Evolutionary conservation across 179 eudicot species (phyloP), one percentile per base, ranked within the genome.

Genomic region (Patellifolia procumbens): DNA sequence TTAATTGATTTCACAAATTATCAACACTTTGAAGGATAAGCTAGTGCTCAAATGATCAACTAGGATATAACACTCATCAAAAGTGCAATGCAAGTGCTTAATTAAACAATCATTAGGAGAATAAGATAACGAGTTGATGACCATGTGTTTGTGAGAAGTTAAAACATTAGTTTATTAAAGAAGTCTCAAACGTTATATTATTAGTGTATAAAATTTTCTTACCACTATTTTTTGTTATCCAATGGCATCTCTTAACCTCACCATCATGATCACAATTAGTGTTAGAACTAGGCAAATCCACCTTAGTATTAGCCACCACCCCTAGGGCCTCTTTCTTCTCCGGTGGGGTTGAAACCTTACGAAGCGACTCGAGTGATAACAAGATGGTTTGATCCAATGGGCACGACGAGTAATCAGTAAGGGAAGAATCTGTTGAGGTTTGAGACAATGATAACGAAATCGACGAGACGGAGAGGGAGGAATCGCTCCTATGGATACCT

Each of bases 211-310:
- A 17, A 56, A 26, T 24, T 0, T 24, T 49, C 94, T 81, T 88
- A 93, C 97, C 99, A 73, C 97, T 95, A 72, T 66, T 88, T 43
- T 86, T 83, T 19, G 97, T 95, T 76, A 95, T 95, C 99, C 99
- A 95, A 72, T 91, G 91, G 70, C 99, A 95, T 71, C 98, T 89
- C 84, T 68, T 89, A 73, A 84, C 29, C 28, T 75, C 89, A 71
- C 81, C 89, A 72, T 52, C 68, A 19, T 53, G 72, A 60, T 66
- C 53, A 67, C 70, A 81, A 64, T 58, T 35, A 37, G 39, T 24
- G 42, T 52, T 79, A 64, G 76, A 73, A 74, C 56, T 46, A 58
- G 31, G 43, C 37, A 49, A 37, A 45, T 63, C 70, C 17, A 32
- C 58, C 68, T 12, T 63, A 24, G 46, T n/a, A 43, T 51, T 70